Percentiles rank a stretch among this genome's conserved stretches.
phyloP scores from a whole-genome alignment of 495 filamentous ascomycete species.

The Talaromyces borbonicus region DNA sequence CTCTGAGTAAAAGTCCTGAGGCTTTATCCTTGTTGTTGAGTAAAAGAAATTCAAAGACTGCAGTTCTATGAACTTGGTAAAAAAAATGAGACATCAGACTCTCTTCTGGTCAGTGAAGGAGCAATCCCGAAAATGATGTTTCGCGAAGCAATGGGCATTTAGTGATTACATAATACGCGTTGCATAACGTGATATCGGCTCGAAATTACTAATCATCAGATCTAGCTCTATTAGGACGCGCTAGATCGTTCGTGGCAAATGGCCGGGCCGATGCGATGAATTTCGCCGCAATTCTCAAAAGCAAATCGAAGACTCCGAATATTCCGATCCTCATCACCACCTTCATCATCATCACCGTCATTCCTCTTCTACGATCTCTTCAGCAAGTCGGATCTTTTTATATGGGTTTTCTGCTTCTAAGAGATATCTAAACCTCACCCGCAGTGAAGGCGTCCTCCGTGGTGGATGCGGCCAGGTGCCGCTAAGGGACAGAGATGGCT shows the following conservation, averaged over 20 bases:
- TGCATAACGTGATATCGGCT: neutral
- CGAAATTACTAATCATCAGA: neutral
- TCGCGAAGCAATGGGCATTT: neutral
- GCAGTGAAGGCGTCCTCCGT: constrained; percentile 9
- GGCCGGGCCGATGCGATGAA: neutral
- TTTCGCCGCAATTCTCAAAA: neutral
- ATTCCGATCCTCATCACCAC: too few relatives aligned
- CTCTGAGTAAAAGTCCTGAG: neutral
- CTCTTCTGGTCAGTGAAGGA: too few relatives aligned
- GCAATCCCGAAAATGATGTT: too few relatives aligned
- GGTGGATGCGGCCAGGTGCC: constrained; percentile 30
- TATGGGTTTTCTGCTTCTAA: neutral
- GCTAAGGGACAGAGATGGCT: constrained; percentile 38
- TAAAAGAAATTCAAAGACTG: too few relatives aligned
- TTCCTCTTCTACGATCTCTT: neutral
- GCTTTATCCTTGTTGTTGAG: too few relatives aligned
- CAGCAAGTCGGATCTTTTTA: neutral
- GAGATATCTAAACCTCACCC: neutral
- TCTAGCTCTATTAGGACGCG: too few relatives aligned
- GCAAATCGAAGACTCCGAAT: too few relatives aligned
- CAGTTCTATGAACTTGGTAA: too few relatives aligned
- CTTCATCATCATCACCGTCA: neutral
- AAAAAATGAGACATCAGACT: too few relatives aligned
- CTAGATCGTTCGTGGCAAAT: constrained; percentile 1
- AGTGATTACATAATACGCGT: too few relatives aligned